These are phyloP conservation scores for Plenodomus tracheiphilus DNA, from an alignment of 2,329 filamentous ascomycete genomes.

Conservation along the genomic window DNA sequence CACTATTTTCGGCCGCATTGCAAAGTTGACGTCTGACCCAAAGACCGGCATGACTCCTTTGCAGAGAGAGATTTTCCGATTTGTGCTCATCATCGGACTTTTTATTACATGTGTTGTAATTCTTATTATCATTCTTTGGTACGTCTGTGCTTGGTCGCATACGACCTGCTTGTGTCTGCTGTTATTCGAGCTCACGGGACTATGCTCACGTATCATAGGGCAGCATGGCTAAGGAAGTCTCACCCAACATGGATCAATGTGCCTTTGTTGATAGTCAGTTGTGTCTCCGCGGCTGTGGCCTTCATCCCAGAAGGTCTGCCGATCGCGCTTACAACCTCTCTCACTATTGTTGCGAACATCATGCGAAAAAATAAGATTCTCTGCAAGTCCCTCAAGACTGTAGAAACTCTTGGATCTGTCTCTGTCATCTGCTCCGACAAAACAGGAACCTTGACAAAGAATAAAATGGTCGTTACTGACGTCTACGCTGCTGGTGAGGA, in stretches of 20 bases:
- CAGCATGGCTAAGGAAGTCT: constrained; percentile 66
- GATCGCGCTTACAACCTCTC: constrained; percentile 54
- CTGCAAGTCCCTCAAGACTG: constrained; percentile 78
- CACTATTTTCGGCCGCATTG: constrained; percentile 77
- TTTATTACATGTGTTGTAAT: constrained; percentile 69
- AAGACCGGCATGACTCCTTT: constrained; percentile 69
- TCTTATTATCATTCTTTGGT: constrained; percentile 69
- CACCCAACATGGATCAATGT: constrained; percentile 75
- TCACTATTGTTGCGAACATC: constrained; percentile 76
- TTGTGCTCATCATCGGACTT: constrained; percentile 69
- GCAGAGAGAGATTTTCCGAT: constrained; percentile 72
- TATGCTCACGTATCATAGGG: constrained; percentile 52
- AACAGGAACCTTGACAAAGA: constrained; percentile 71
- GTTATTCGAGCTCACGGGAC: not conserved
- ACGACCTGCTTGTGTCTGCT: constrained; percentile 2
- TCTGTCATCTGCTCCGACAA: constrained; percentile 78
- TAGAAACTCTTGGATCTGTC: constrained; percentile 74
- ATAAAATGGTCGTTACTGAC: constrained; percentile 74
- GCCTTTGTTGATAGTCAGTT: constrained; percentile 70
- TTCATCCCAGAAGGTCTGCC: constrained; percentile 66
- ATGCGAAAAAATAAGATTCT: constrained; percentile 78
- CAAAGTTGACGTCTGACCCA: constrained; percentile 70
- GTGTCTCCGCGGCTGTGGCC: constrained; percentile 62
- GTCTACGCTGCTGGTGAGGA: constrained; percentile 61
- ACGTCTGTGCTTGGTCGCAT: constrained; percentile 11